Conservation (phyloP, 1,139 yeast genomes). For the Sugiyamaella paludigena region DNA sequence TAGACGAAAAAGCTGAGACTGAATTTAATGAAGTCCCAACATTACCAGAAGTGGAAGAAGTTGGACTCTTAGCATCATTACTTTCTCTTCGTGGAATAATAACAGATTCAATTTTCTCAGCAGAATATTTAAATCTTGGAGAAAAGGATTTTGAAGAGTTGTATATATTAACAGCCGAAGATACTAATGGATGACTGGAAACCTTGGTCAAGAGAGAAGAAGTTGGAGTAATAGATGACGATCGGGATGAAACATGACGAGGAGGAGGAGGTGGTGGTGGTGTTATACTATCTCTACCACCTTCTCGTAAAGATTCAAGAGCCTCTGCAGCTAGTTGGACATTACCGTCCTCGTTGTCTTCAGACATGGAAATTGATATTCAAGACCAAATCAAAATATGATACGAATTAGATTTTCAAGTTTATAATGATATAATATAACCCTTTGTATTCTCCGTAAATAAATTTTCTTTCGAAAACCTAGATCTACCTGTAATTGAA, state of each 20-base stretch:
- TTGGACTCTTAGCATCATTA: conserved; percentile 37
- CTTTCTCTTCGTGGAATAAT: conserved; percentile 36
- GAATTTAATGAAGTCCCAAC: conserved; percentile 13
- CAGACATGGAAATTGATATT: too few species aligned
- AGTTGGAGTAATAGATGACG: background rate
- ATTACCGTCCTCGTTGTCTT: too few species aligned
- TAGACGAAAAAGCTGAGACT: background rate
- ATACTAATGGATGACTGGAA: conserved; percentile 37
- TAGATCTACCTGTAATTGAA: too few species aligned
- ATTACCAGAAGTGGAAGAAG: conserved; percentile 23
- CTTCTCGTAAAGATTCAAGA: conserved; percentile 9
- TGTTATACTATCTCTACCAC: conserved; percentile 5
- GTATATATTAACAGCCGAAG: conserved; percentile 59
- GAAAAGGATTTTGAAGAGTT: conserved; percentile 56
- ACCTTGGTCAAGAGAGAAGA: conserved; percentile 14
- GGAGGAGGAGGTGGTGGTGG: conserved; percentile 4
- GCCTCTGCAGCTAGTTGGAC: conserved; percentile 12
- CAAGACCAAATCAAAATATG: too few species aligned
- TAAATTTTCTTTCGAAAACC: too few species aligned
- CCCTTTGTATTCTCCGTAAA: too few species aligned
- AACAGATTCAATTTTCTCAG: conserved; percentile 63
- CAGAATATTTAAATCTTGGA: conserved; percentile 61
- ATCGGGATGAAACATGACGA: background rate
- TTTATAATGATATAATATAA: too few species aligned
- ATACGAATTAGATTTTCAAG: too few species aligned